Conservation (phyloP, 2,329 filamentous ascomycete species). For the Sarocladium kiliense region DNA sequence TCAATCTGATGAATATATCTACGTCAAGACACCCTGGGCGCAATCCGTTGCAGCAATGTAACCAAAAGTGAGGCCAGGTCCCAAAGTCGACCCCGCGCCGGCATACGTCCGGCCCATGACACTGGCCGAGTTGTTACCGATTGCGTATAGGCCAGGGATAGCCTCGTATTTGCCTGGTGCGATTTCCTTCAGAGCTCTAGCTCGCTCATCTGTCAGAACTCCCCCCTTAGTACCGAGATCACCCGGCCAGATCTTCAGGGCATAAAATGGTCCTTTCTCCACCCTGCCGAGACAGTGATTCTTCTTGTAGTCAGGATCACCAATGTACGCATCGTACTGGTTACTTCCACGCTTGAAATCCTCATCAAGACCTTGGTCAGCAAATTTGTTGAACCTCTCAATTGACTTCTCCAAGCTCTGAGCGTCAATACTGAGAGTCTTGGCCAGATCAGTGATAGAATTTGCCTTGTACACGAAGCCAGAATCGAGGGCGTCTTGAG, state of each 20-base stretch:
- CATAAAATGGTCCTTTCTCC: constrained; percentile 15
- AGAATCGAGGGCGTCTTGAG: constrained; percentile 14
- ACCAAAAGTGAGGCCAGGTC: constrained; percentile 29
- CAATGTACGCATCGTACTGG: constrained; percentile 25
- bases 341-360: constrained; percentile 27
- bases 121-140: constrained; percentile 26
- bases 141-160: constrained; percentile 27
- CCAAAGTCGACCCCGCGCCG: constrained; percentile 28
- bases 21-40: background rate
- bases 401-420: constrained; percentile 19
- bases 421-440: constrained; percentile 17
- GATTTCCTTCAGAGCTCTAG: constrained; percentile 19
- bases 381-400: constrained; percentile 23
- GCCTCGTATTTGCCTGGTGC: constrained; percentile 9
- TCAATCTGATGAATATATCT: too few relatives aligned
- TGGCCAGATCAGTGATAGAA: constrained; percentile 21
- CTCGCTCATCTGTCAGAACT: constrained; percentile 26
- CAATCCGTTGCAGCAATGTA: constrained; percentile 20
- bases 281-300: constrained; percentile 24
- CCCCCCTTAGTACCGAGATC: constrained; percentile 33
- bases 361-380: constrained; percentile 21
- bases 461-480: constrained; percentile 20
- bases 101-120: constrained; percentile 29
- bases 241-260: constrained; percentile 27
- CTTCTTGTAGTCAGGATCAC: constrained; percentile 21